Evolutionary conservation across 176 grass and related monocot genomes (phyloP), one percentile per base, ranked within the genome.

Genomic region (Hordeum vulgare): DNA sequence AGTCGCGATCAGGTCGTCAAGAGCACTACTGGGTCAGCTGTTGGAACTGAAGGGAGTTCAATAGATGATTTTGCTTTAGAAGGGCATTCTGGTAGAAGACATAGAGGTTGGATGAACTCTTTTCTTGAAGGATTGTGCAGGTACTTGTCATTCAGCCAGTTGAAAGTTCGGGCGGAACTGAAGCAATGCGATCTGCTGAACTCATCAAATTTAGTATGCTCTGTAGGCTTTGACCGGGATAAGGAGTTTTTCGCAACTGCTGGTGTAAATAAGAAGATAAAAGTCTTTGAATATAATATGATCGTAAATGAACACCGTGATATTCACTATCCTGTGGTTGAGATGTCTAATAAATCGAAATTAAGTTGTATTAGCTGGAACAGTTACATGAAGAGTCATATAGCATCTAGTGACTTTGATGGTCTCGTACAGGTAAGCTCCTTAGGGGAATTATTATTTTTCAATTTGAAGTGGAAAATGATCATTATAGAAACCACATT

Each of bases 211-310:
- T 94, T 99, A 83, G 97, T 99, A 65, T 96, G 97, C 87, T 99
- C 97, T 23, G 76, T 96, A 78, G 97, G 91, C 57, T 99, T 99
- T 74, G 93, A 99, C 62, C 89, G 97, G 28, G 97, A 96, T 89
- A 96, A 90, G 57, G 97, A 96, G 78, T 89, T 92, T 80, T 99
- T 99, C 65, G 97, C 97, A 78, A 94, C 93, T 81, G 97, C 97
- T 56, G 97, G 97, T 81, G 91, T 99, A 90, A 99, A 96, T 87
- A 99, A 90, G 91, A 99, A 99, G 83, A 96, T 99, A 84, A 95
- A 99, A 91, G 90, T 99, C 53, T 99, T 99, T 74, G 97, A 99
- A 70, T 99, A 89, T 80, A 83, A 95, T 86, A 83, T 87, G 77
- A 94, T 99, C 87, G 85, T 94, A 75, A 99, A 94, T 85, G 93